Percentiles rank a stretch among this genome's conserved stretches.
These are phyloP conservation scores for Parietichytrium sp. DNA, from an alignment of 108 stramenopile species.

Conservation along the genomic window DNA sequence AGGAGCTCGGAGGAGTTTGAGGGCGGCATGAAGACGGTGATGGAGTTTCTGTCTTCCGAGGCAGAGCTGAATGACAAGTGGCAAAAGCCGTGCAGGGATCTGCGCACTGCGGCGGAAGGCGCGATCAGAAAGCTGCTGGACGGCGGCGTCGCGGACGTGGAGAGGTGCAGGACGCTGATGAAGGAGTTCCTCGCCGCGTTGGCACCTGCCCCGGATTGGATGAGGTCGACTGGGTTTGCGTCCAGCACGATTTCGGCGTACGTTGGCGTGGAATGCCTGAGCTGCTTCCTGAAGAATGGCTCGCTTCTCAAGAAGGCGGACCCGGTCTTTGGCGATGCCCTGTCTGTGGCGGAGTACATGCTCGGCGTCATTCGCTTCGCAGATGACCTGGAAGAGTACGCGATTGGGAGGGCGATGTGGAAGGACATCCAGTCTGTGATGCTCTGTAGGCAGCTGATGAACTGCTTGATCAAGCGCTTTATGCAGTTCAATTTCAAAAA, in stretches of 20 bases:
- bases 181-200: neutral
- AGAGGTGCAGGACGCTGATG: neutral
- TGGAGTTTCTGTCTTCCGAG: neutral
- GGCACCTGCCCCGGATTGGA: neutral
- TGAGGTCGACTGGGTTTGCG: no score
- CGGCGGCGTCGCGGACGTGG: neutral
- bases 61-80: neutral
- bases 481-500: slow-evolving; percentile 23
- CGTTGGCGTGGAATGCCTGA: neutral
- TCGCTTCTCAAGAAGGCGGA: neutral
- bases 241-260: slow-evolving; percentile 17
- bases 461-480: neutral
- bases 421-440: neutral
- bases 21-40: neutral
- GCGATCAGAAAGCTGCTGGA: neutral
- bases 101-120: neutral
- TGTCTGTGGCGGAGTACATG: neutral
- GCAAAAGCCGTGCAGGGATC: neutral
- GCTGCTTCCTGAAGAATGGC: neutral
- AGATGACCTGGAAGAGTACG: slow-evolving; percentile 2
- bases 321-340: no score
- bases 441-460: neutral
- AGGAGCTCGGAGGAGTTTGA: no score
- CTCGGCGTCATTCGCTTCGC: slow-evolving; percentile 6
- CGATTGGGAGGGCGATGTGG: neutral